These are phyloP conservation scores for Phaseolus lunatus DNA, from an alignment of 306 rosid genomes.

Conservation along the genomic window DNA sequence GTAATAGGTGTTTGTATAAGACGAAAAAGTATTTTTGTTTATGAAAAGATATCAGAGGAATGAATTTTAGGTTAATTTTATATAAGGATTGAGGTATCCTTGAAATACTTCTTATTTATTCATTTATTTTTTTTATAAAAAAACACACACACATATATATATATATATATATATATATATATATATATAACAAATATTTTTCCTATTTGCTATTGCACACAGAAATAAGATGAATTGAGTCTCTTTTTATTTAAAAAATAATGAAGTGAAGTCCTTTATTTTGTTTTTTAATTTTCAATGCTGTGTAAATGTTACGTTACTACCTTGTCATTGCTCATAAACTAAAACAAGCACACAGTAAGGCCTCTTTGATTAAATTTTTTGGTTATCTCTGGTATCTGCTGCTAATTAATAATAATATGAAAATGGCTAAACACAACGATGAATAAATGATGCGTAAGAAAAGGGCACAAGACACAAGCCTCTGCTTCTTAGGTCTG, in stretches of 20 bases:
- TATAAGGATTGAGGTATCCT: too few relatives aligned
- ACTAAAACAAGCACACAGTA: background rate
- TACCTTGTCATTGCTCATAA: background rate
- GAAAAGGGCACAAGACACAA: slow-evolving; percentile 69
- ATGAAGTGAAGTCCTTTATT: background rate
- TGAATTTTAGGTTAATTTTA: too few relatives aligned
- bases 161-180: too few relatives aligned
- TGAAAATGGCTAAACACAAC: slow-evolving; percentile 42
- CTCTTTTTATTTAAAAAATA: background rate
- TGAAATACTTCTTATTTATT: too few relatives aligned
- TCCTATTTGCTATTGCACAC: background rate
- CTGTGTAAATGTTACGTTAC: slow-evolving; percentile 5
- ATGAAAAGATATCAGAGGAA: too few relatives aligned
- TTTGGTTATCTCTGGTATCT: slow-evolving; percentile 1
- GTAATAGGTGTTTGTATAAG: too few relatives aligned
- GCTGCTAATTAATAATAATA: background rate
- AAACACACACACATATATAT: too few relatives aligned
- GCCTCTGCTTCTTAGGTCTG: slow-evolving; percentile 66
- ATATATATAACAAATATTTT: background rate
- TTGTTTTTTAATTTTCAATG: background rate
- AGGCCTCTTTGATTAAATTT: background rate
- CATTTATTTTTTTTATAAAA: too few relatives aligned
- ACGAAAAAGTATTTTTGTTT: too few relatives aligned
- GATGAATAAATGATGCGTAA: slow-evolving; percentile 57
- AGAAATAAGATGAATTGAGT: background rate